These are phyloP conservation scores for Pyrus hybrid DNA, from an alignment of 331 rosid genomes.

Conservation along the genomic window DNA sequence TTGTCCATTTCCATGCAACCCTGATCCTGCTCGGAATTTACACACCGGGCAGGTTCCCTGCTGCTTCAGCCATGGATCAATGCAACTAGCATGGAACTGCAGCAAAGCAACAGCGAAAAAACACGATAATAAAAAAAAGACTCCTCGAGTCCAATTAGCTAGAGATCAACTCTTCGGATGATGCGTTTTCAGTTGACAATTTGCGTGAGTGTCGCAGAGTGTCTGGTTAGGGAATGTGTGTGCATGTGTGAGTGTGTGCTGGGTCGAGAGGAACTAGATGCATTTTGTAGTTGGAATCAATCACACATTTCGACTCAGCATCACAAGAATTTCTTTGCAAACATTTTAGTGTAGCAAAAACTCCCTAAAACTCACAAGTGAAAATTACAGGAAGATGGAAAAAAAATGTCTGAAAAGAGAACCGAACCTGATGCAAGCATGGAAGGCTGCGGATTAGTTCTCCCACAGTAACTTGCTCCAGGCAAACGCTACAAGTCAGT, in stretches of 20 bases:
- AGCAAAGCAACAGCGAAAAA: neutral
- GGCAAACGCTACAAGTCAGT: constrained; percentile 90
- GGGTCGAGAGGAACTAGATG: neutral
- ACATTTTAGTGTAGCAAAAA: neutral
- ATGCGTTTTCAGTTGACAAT: neutral
- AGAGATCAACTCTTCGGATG: neutral
- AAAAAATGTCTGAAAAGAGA: neutral
- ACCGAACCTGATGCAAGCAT: constrained; percentile 82
- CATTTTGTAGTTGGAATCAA: neutral
- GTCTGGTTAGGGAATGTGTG: neutral
- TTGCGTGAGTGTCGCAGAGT: neutral
- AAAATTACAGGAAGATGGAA: neutral
- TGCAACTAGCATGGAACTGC: constrained; percentile 87
- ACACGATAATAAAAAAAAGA: neutral
- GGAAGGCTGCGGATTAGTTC: constrained; percentile 93
- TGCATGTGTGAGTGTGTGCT: too few species aligned
- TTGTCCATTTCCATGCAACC: constrained; percentile 56
- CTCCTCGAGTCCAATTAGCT: neutral
- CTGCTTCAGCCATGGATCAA: constrained; percentile 61
- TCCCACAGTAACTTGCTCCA: constrained; percentile 87
- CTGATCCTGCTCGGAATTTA: constrained; percentile 52
- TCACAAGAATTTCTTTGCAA: neutral
- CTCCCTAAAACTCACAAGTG: neutral
- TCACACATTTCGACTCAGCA: neutral
- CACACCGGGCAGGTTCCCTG: constrained; percentile 92